Percentiles rank a stretch among this genome's conserved stretches.
phyloP scores from a whole-genome alignment of 148 eudicot species.

The Chenopodium album region DNA sequence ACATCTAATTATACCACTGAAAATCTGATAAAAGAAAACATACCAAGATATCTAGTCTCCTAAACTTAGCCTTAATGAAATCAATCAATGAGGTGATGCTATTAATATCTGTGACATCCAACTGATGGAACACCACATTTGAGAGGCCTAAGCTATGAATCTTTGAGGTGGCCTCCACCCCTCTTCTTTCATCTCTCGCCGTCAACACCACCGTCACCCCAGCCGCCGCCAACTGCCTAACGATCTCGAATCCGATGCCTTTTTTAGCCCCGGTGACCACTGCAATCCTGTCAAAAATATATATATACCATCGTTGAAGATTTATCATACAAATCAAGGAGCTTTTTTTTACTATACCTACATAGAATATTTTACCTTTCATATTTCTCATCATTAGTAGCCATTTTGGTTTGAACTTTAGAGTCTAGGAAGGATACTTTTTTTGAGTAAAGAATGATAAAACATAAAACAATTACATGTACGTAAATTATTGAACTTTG shows the following conservation, averaged over 20 bases:
- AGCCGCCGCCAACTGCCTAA: conserved; percentile 23
- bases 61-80: conserved; percentile 23
- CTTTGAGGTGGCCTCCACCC: conserved; percentile 21
- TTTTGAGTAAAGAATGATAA: too few species aligned
- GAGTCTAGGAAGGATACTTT: background rate
- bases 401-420: conserved; percentile 11
- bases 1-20: too few species aligned
- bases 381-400: background rate
- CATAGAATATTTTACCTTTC: conserved; percentile 10
- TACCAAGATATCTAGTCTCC: conserved; percentile 34
- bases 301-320: background rate
- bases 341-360: background rate
- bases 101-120: conserved; percentile 20
- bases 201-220: conserved; percentile 26
- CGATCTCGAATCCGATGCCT: conserved; percentile 26
- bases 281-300: conserved; percentile 20
- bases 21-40: background rate
- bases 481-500: background rate
- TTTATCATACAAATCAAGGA: background rate
- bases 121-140: conserved; percentile 27
- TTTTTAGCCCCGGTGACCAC: conserved; percentile 32
- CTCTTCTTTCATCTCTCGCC: conserved; percentile 25
- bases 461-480: too few species aligned
- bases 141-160: conserved; percentile 17
- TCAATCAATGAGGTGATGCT: conserved; percentile 18